phyloP scores from a whole-genome alignment of 805 yeast species.

The Danielia oregonensis region DNA sequence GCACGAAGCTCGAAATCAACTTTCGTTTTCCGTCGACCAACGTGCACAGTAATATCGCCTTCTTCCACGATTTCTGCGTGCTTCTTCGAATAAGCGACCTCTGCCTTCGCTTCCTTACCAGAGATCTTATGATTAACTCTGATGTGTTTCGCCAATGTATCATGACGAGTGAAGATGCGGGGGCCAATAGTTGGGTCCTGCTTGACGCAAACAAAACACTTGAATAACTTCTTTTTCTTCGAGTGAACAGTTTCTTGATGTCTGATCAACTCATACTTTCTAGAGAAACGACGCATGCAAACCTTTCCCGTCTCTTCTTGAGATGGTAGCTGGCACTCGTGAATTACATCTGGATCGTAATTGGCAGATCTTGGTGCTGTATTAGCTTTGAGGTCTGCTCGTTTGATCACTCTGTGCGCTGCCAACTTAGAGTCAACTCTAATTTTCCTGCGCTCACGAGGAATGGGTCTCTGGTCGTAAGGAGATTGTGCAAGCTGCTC shows the following conservation, averaged over 20 bases:
- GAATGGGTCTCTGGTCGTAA: conserved; percentile 8
- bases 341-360: conserved; percentile 45
- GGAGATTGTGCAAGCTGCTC: conserved; percentile 16
- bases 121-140: conserved; percentile 44
- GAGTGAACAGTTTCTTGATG: conserved; percentile 98
- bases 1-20: conserved; percentile 44
- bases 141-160: conserved; percentile 90
- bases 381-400: conserved; percentile 15
- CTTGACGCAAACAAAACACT: conserved; percentile 82
- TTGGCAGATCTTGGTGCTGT: conserved; percentile 35
- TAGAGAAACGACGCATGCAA: conserved; percentile 41
- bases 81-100: conserved; percentile 43
- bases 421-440: conserved; percentile 22
- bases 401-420: conserved; percentile 28
- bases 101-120: conserved; percentile 46
- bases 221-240: conserved; percentile 74
- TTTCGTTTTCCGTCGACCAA: conserved; percentile 42
- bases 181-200: conserved; percentile 52
- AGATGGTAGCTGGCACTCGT: conserved; percentile 43
- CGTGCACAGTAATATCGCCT: conserved; percentile 45
- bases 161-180: conserved; percentile 89
- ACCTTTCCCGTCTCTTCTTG: conserved; percentile 39
- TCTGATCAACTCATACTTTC: conserved; percentile 87
- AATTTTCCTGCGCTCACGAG: conserved; percentile 11
- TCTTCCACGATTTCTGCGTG: conserved; percentile 47